Evolutionary conservation across 139 green algal species (phyloP).

Genomic region (Volvox africanus): DNA sequence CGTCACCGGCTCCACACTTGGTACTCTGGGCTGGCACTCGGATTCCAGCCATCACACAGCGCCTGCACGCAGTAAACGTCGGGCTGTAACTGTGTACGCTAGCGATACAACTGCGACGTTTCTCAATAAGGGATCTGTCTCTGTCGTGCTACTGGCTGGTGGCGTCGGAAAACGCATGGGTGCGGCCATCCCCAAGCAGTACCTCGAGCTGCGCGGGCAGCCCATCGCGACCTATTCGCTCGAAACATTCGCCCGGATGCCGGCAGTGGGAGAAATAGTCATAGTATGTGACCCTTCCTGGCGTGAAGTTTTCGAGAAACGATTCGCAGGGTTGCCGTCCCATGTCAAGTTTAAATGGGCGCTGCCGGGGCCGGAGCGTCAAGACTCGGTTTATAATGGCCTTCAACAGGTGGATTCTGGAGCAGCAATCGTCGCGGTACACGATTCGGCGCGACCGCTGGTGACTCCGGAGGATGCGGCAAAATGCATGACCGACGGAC

Average conservation of each 20-base stretch:
- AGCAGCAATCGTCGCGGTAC: slow-evolving; percentile 89
- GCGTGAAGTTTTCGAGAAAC: slow-evolving; percentile 72
- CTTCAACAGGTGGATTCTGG: slow-evolving; percentile 61
- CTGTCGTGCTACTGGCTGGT: slow-evolving; percentile 91
- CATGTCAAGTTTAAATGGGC: slow-evolving; percentile 83
- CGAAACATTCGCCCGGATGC: slow-evolving; percentile 88
- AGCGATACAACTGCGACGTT: not conserved
- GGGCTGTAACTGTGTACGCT: not conserved
- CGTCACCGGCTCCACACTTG: no score
- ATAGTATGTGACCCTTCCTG: slow-evolving; percentile 94
- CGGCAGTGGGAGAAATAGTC: slow-evolving; percentile 90
- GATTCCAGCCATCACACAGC: not conserved
- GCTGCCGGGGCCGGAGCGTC: slow-evolving; percentile 90
- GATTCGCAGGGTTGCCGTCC: slow-evolving; percentile 44
- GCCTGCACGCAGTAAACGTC: not conserved
- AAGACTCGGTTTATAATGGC: slow-evolving; percentile 96
- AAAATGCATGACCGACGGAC: slow-evolving; percentile 48
- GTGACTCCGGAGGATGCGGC: slow-evolving; percentile 76
- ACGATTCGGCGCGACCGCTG: slow-evolving; percentile 96
- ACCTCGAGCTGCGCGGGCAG: slow-evolving; percentile 88
- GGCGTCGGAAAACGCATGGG: slow-evolving; percentile 97
- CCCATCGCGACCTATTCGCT: slow-evolving; percentile 91
- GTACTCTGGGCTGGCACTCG: no score
- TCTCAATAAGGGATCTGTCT: slow-evolving; percentile 68
- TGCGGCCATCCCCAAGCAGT: slow-evolving; percentile 97